Conservation (phyloP, 1,139 yeast species). For the Scheffersomyces cryptocercus region DNA sequence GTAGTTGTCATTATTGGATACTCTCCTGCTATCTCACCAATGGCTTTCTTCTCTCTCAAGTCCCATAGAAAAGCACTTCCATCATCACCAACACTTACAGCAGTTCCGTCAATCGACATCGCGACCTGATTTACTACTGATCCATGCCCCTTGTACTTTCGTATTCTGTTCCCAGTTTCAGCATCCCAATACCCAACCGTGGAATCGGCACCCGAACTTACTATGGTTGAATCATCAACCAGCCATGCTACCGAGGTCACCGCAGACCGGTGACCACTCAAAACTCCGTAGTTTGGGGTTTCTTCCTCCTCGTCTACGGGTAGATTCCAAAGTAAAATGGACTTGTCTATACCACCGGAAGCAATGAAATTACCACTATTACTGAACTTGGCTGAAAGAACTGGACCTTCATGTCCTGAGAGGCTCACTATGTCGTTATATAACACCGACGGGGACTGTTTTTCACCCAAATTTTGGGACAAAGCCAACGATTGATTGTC, state of each 20-base stretch:
- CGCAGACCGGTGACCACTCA: slow-evolving; percentile 52
- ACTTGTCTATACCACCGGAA: slow-evolving; percentile 54
- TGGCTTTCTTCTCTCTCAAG: slow-evolving; percentile 43
- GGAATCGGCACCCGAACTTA: slow-evolving; percentile 53
- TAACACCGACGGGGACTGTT: slow-evolving; percentile 6
- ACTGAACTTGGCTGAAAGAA: slow-evolving; percentile 45
- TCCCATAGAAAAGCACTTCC: slow-evolving; percentile 68
- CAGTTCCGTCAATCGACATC: slow-evolving; percentile 26
- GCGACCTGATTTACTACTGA: slow-evolving; percentile 59
- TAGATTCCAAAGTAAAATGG: slow-evolving; percentile 47
- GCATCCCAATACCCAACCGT: slow-evolving; percentile 62
- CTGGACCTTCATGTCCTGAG: slow-evolving; percentile 54
- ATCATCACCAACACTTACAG: slow-evolving; percentile 66
- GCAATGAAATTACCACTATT: slow-evolving; percentile 45
- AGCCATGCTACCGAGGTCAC: slow-evolving; percentile 54
- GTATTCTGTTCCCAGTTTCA: slow-evolving; percentile 52
- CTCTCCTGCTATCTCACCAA: slow-evolving; percentile 41
- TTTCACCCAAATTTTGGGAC: background rate
- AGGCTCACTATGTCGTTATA: slow-evolving; percentile 25
- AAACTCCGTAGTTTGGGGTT: slow-evolving; percentile 37
- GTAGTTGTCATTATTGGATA: slow-evolving; percentile 64
- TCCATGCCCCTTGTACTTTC: slow-evolving; percentile 55
- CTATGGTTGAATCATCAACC: slow-evolving; percentile 32
- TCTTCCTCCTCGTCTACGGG: slow-evolving; percentile 27
- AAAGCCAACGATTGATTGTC: slow-evolving; percentile 2